Evolutionary conservation across 2,329 filamentous ascomycete species (phyloP).

Genomic region (Aureobasidium sp.): DNA sequence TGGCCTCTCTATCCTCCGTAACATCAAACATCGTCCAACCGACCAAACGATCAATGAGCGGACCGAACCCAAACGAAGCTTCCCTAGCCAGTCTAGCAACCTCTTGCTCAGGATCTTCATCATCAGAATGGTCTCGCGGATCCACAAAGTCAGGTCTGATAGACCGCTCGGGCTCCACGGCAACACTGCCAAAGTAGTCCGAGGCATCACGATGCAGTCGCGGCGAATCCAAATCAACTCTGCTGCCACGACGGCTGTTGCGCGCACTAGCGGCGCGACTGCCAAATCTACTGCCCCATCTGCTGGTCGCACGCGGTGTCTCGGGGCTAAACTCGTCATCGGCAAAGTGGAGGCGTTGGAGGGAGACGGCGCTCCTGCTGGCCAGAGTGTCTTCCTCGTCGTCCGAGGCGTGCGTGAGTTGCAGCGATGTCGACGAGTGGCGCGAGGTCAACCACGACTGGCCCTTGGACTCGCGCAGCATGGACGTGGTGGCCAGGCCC

Average conservation of each 20-base stretch:
- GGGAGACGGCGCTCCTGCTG: neutral
- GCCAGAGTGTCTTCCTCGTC: neutral
- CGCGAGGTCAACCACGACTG: slow-evolving; percentile 54
- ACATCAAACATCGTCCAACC: slow-evolving; percentile 52
- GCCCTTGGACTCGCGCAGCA: slow-evolving; percentile 55
- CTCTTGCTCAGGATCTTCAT: slow-evolving; percentile 21
- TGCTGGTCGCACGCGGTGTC: slow-evolving; percentile 11
- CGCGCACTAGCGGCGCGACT: slow-evolving; percentile 15
- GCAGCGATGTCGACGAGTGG: slow-evolving; percentile 49
- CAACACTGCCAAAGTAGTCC: slow-evolving; percentile 2
- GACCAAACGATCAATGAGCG: slow-evolving; percentile 52
- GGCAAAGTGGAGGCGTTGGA: slow-evolving; percentile 25
- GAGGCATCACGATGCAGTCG: neutral
- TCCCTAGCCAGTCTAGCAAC: slow-evolving; percentile 27
- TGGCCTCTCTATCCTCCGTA: slow-evolving; percentile 42
- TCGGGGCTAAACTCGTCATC: slow-evolving; percentile 23
- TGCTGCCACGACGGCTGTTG: slow-evolving; percentile 14
- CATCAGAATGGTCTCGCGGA: slow-evolving; percentile 31
- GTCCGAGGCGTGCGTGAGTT: slow-evolving; percentile 20
- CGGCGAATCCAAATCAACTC: neutral
- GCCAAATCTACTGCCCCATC: slow-evolving; percentile 19
- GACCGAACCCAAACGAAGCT: slow-evolving; percentile 34
- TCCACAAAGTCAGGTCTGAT: slow-evolving; percentile 21
- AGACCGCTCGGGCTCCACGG: neutral
- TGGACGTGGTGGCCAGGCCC: slow-evolving; percentile 49